Base-by-base conservation (phyloP, 2,329 filamentous ascomycete species). In the Fusarium burgessii region DNA sequence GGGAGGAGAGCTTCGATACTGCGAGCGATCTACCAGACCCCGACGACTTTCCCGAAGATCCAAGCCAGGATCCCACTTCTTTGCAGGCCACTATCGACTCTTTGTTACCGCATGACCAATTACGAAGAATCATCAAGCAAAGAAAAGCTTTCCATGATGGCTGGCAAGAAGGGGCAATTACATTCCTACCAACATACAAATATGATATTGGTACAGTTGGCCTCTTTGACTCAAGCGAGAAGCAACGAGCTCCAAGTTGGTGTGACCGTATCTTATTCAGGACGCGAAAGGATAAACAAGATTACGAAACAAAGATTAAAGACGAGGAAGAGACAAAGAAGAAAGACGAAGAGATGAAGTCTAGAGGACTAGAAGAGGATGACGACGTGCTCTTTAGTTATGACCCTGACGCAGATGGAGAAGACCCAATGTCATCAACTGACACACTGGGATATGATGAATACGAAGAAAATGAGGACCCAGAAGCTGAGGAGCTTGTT, bases 191-290 rank as follows among this genome's bases (percentile, higher is more conserved):
- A 3, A 97, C 96, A 0, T 99, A 99, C 81, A 99, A 99, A 80
- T 99, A 99, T 74, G 97, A 99, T 76, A 86, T 97, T 32, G 96
- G 96, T n/a, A 97, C 92, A 33, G 89, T 97, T 35, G 93, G 93
- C 4, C 88, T 94, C 33, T 99, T 98, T 78, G 97, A 99, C 81
- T 94, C 95, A 1, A 97, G 95, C 72, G 96, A 98, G 78, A 99
- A 99, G 83, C 91, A 91, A 70, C 89, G 97, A 57, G 92, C 93
- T 4, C 96, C 96, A 5, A 97, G 94, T 78, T 99, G 96, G 95
- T 99, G 96, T 79, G 96, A 99, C 81, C 92, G 96, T 18, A 95
- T 99, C 47, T 81, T 99, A 2, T 99, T 91, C 79, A 88, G 95
- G 11, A 96, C 94, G 4, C 89, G 91, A 42, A 88, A 85, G 49